Conservation (phyloP, 257 asterid species). For the Solanum infundibuliforme region DNA sequence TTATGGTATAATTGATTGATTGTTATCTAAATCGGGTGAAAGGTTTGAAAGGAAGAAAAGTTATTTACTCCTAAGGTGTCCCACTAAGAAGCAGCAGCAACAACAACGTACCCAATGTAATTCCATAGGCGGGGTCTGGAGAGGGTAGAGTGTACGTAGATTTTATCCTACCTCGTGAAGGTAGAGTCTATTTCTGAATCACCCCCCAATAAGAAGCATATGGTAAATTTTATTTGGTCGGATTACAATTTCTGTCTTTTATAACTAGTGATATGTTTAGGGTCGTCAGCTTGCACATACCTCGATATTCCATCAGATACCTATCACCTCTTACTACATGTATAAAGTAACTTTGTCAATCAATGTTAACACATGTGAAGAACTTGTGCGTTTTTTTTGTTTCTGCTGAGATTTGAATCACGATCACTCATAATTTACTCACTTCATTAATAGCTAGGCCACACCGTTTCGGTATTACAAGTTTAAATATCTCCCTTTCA, state of each 20-base stretch:
- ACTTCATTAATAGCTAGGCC: neutral
- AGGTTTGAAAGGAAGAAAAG: neutral
- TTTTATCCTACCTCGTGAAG: neutral
- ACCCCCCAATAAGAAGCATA: neutral
- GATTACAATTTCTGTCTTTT: neutral
- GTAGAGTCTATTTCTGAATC: neutral
- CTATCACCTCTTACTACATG: neutral
- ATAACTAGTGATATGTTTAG: neutral
- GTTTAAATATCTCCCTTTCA: neutral
- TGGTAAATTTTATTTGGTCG: neutral
- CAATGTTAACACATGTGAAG: neutral
- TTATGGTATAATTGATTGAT: neutral
- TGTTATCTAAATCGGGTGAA: neutral
- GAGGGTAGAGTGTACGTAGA: neutral
- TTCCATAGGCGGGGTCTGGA: neutral
- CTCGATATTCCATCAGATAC: neutral
- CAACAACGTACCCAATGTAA: no score
- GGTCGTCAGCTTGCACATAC: neutral
- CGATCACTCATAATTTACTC: neutral
- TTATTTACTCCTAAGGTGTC: neutral
- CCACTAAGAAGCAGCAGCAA: neutral
- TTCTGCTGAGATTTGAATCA: neutral
- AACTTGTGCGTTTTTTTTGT: neutral
- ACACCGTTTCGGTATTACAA: neutral
- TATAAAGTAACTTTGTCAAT: neutral